Evolutionary conservation across 495 filamentous ascomycete species (phyloP), one percentile per base, ranked within the genome.

Genomic region (Trypethelium eluteriae): DNA sequence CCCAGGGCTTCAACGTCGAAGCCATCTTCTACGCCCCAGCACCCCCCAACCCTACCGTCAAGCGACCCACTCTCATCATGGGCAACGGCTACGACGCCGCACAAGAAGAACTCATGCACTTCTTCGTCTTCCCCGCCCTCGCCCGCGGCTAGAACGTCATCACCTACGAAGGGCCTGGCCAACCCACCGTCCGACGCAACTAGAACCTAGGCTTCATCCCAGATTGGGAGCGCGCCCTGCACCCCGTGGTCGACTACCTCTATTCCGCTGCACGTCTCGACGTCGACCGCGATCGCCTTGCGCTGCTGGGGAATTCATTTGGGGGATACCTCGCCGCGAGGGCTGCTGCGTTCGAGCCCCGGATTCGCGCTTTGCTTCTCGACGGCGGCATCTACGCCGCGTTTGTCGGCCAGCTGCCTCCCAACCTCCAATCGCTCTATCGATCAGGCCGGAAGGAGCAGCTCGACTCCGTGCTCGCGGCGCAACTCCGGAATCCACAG

Each of bases 151-250:
- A 72, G 63, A 81, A 83, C 66, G 70, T 75, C 63, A 75, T 82
- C 62, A 76, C 74, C 0, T 84, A 79, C 57, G 82, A 84, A 63
- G 81, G 82, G 0, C 81, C 81, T 0, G 82, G 81, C 2, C 81
- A 83, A 64, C 74, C 76, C 6, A 77, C 75, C 2, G 76, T 81
- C 2, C 74, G 75, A 5, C 77, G 80, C 2, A 36, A 80, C 11
- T 80, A 84, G 67, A 73, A 74, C 16, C 10, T 78, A 9, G 80
- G 81, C 6, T 83, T 83, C 71, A 81, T 81, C 62, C 71, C 71
- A 5, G 72, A 82, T 16, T 84, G 81, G 80, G 77, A 80, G 73
- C 70, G 75, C 25, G 80, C 78, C 3, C 76, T 81, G 1, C 73
- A 77, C 3, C 80, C 80, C 9, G 66, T 82, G 2, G 71, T 83